A percentile compares a stretch with the other conserved stretches of the same genome.
Evolutionary conservation across 495 filamentous ascomycete species (phyloP).

Genomic region (Annulohypoxylon bovei): DNA sequence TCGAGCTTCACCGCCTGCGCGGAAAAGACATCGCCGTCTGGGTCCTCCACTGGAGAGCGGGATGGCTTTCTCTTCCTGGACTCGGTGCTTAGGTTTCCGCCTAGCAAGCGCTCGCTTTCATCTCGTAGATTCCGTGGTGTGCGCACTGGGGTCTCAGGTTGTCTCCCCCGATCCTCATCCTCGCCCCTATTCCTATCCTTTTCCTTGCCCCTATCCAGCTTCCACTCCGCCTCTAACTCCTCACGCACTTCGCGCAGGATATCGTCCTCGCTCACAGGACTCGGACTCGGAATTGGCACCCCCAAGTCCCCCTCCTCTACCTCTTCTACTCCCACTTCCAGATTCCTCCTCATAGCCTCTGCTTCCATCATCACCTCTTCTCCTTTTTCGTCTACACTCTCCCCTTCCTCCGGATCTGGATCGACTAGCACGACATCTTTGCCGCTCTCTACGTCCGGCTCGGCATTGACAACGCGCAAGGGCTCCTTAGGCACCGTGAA

Average conservation of each 20-base stretch:
- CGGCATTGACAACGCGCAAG: slow-evolving; percentile 85
- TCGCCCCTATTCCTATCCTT: background rate
- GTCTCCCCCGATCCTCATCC: slow-evolving; percentile 19
- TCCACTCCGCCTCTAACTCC: slow-evolving; percentile 41
- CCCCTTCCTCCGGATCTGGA: slow-evolving; percentile 32
- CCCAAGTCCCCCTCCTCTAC: slow-evolving; percentile 17
- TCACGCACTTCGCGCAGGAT: slow-evolving; percentile 35
- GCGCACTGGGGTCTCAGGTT: background rate
- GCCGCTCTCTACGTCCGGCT: slow-evolving; percentile 60
- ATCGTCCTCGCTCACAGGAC: slow-evolving; percentile 13
- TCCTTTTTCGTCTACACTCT: background rate
- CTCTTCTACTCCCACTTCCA: background rate
- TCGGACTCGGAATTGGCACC: background rate
- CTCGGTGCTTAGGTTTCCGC: slow-evolving; percentile 26
- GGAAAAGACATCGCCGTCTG: slow-evolving; percentile 40
- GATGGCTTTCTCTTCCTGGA: slow-evolving; percentile 36
- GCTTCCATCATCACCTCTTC: background rate
- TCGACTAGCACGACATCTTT: slow-evolving; percentile 43
- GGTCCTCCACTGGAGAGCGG: slow-evolving; percentile 29
- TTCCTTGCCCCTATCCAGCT: slow-evolving; percentile 2
- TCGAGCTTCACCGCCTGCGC: slow-evolving; percentile 45
- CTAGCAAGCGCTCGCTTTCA: slow-evolving; percentile 21
- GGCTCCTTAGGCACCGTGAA: slow-evolving; percentile 90
- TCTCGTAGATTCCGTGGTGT: background rate
- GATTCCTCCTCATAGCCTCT: background rate